A percentile compares a stretch with the other conserved stretches of the same genome.
Evolutionary conservation across 2,329 filamentous ascomycete species (phyloP).

Genomic region (Dryadomyces sulphureus): DNA sequence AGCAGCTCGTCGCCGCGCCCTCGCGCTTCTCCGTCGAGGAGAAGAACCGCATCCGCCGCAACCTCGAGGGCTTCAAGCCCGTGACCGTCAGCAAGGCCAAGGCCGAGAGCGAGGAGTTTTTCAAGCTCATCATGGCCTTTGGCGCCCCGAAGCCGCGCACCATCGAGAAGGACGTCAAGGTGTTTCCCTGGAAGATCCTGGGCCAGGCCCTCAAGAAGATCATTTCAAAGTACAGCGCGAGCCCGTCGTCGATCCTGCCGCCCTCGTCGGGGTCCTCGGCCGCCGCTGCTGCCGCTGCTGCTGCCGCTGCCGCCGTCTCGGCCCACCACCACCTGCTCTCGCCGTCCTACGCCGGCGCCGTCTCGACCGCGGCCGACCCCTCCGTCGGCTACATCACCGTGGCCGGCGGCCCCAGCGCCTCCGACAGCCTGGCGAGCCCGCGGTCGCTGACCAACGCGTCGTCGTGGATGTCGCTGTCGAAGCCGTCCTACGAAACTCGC

Average conservation of each 20-base stretch:
- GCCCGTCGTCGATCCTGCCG: slow-evolving; percentile 23
- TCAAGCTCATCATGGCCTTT: slow-evolving; percentile 98
- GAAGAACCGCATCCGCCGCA: slow-evolving; percentile 94
- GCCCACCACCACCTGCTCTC: no score
- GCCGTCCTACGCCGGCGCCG: slow-evolving; percentile 28
- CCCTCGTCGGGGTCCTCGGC: slow-evolving; percentile 9
- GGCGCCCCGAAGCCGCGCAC: slow-evolving; percentile 89
- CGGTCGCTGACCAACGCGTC: slow-evolving; percentile 33
- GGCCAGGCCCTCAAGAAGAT: slow-evolving; percentile 88
- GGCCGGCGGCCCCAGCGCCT: slow-evolving; percentile 22
- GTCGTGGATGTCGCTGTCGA: slow-evolving; percentile 26
- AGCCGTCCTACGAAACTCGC: no score
- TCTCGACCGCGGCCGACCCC: slow-evolving; percentile 20
- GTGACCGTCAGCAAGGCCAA: slow-evolving; percentile 89
- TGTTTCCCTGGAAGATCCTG: slow-evolving; percentile 92
- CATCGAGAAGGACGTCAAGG: slow-evolving; percentile 98
- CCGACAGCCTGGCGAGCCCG: slow-evolving; percentile 37
- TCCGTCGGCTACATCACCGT: slow-evolving; percentile 23
- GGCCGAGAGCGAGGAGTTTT: slow-evolving; percentile 86
- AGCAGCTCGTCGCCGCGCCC: slow-evolving; percentile 63
- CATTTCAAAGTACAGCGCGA: slow-evolving; percentile 80
- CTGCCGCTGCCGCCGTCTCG: no score
- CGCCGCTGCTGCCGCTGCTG: slow-evolving; percentile 13
- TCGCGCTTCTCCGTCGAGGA: slow-evolving; percentile 88
- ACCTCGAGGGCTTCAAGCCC: slow-evolving; percentile 86